Evolutionary conservation across 2,329 filamentous ascomycete genomes (phyloP).

Genomic region (Gliomastix tumulicola): DNA sequence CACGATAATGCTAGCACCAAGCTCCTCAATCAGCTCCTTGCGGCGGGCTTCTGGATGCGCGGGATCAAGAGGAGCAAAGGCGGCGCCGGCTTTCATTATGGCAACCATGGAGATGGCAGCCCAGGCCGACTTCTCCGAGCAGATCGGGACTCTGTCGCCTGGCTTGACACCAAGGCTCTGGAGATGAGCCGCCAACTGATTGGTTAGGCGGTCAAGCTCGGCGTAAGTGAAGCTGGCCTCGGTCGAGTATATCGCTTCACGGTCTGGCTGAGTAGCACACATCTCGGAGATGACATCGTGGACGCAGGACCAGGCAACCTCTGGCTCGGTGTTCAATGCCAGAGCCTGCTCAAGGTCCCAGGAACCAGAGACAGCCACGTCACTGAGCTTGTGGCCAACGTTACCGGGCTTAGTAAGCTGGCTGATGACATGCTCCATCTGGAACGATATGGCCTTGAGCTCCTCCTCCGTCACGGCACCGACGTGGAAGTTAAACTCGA

Average conservation of each 20-base stretch:
- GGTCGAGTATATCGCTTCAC: not conserved
- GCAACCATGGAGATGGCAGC: conserved; percentile 34
- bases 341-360: not conserved
- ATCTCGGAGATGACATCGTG: conserved; percentile 2
- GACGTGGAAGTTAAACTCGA: conserved; percentile 1
- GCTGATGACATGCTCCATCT: conserved; percentile 3
- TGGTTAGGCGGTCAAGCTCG: conserved; percentile 26
- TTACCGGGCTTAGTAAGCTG: conserved; percentile 4
- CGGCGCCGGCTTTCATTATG: conserved; percentile 38
- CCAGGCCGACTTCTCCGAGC: conserved; percentile 41
- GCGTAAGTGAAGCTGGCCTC: conserved; percentile 23
- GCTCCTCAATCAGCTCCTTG: conserved; percentile 2
- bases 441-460: not conserved
- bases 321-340: not conserved
- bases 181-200: conserved; percentile 23
- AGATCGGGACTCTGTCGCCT: conserved; percentile 34
- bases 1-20: conserved; percentile 1
- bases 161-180: conserved; percentile 20
- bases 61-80: conserved; percentile 13
- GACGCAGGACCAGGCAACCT: not conserved
- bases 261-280: not conserved
- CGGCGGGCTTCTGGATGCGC: conserved; percentile 2
- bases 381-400: not conserved
- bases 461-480: conserved; percentile 1
- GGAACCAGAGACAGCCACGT: not conserved